These are phyloP conservation scores for Lipomyces anomalus DNA, from an alignment of 805 yeast genomes.

Conservation along the genomic window DNA sequence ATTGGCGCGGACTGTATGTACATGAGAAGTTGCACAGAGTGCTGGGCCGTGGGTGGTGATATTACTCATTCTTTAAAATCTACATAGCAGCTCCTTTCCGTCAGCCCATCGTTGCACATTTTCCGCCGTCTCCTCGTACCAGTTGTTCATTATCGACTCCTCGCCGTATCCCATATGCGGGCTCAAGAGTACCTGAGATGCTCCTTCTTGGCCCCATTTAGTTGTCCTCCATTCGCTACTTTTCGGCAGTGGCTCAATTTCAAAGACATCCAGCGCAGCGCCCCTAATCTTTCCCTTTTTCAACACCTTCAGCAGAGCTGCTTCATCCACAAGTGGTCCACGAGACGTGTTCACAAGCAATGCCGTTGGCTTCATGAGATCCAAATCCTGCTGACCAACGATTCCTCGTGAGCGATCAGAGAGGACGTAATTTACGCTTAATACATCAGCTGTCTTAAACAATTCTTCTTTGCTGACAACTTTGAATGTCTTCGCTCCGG, in stretches of 20 bases:
- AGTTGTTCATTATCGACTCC: constrained; percentile 12
- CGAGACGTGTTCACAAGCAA: constrained; percentile 25
- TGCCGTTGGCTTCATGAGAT: constrained; percentile 23
- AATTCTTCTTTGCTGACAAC: constrained; percentile 20
- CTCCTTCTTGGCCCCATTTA: too few relatives aligned
- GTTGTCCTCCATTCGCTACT: constrained; percentile 17
- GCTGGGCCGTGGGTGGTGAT: too few relatives aligned
- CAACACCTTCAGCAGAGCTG: constrained; percentile 20
- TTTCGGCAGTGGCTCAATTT: constrained; percentile 25
- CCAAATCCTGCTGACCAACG: constrained; percentile 16
- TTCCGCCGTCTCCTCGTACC: constrained; percentile 15
- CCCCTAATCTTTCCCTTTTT: constrained; percentile 21
- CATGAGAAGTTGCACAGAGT: too few relatives aligned
- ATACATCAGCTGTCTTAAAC: constrained; percentile 20
- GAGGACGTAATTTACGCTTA: constrained; percentile 22
- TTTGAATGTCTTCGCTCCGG: constrained; percentile 7
- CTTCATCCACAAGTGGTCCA: constrained; percentile 25
- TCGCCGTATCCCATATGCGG: constrained; percentile 26
- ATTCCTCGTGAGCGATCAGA: constrained; percentile 16
- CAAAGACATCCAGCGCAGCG: constrained; percentile 26
- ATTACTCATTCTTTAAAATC: too few relatives aligned
- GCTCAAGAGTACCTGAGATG: constrained; percentile 20
- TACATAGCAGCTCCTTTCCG: too few relatives aligned
- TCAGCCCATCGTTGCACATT: too few relatives aligned
- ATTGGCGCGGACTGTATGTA: too few relatives aligned